Evolutionary conservation across 257 asterid genomes (phyloP), one percentile per base, ranked within the genome.

Genomic region (Nicotiana paniculata): DNA sequence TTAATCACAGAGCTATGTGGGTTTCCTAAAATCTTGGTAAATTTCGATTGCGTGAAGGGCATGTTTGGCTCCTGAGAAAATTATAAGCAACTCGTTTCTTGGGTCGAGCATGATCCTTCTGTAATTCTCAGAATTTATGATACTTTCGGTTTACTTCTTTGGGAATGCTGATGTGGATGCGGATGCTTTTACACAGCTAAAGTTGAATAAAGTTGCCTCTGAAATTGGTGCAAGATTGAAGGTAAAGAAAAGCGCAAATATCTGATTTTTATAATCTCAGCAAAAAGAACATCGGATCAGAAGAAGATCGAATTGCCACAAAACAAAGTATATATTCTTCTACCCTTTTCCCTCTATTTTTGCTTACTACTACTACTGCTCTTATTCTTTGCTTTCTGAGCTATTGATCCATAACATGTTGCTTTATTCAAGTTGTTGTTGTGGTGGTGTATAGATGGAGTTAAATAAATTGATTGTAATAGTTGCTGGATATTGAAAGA

Each of bases 171-270:
- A 64, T 57, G n/a, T 46, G 65, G 82, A 84, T 72, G n/a, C 55
- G 65, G 82, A 84, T 72, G 82, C 83, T 39, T 88, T 84, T 85
- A 68, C 62, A 79, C 68, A 67, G 67, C n/a, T 65, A 84, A 84
- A 82, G 82, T 82, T 79, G 69, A 51, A 63, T 35, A 83, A 46
- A 78, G 88, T 28, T 72, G 82, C 77, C 77, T 16, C 61, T 46
- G 84, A 48, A 75, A 35, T 76, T 57, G 15, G 80, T 81, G 85
- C 87, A 88, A 83, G 87, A 81, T 86, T 86, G 88, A 81, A 78
- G 88, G 61, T 72, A 74, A 86, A 88, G 91, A 59, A 88, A 86
- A 85, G 83, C 21, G 81, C 16, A 80, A 77, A 82, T 86, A 43
- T 84, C 88, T 57, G 58, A 84, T 77, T 78, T 39, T 77, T 82